Evolutionary conservation across 768 basidiomycete species (phyloP).

Genomic region (Chlorophyllum brunneum): DNA sequence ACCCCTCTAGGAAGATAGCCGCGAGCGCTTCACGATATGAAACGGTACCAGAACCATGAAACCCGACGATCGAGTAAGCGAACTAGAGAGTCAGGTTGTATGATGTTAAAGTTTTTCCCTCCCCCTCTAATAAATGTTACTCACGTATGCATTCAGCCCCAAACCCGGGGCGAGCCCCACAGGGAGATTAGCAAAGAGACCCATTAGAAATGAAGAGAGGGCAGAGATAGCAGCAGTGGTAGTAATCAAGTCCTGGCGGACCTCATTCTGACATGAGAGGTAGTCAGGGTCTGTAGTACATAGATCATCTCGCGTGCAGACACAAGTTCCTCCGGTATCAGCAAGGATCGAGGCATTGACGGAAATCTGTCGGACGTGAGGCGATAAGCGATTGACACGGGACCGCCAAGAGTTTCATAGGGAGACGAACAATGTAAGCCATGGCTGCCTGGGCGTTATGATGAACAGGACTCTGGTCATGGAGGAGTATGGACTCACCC

Average conservation of each 20-base stretch:
- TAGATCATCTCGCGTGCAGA: constrained; percentile 56
- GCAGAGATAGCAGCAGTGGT: constrained; percentile 76
- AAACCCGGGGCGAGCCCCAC: constrained; percentile 87
- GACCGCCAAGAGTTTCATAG: not conserved
- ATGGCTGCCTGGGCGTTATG: constrained; percentile 54
- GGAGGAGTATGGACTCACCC: constrained; percentile 47
- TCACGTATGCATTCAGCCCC: constrained; percentile 77
- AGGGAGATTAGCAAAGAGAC: constrained; percentile 80
- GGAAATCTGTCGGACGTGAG: constrained; percentile 50
- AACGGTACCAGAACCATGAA: constrained; percentile 71
- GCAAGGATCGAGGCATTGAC: constrained; percentile 81
- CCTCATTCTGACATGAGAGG: constrained; percentile 51
- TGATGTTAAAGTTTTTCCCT: not conserved
- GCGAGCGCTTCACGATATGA: constrained; percentile 76
- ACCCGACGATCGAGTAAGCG: constrained; percentile 84
- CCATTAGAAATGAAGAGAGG: constrained; percentile 78
- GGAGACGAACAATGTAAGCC: constrained; percentile 69
- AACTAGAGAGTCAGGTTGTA: constrained; percentile 42
- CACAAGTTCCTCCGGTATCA: constrained; percentile 78
- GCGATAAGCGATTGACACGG: constrained; percentile 11
- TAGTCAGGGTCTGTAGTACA: constrained; percentile 54
- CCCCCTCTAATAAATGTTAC: constrained; percentile 19
- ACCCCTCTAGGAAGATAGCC: constrained; percentile 89
- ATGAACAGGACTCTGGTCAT: not conserved
- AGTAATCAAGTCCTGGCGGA: constrained; percentile 77